Percentiles rank a stretch among this genome's conserved stretches.
Conservation (phyloP, 208 protist genomes). For the Willaertia magna region DNA sequence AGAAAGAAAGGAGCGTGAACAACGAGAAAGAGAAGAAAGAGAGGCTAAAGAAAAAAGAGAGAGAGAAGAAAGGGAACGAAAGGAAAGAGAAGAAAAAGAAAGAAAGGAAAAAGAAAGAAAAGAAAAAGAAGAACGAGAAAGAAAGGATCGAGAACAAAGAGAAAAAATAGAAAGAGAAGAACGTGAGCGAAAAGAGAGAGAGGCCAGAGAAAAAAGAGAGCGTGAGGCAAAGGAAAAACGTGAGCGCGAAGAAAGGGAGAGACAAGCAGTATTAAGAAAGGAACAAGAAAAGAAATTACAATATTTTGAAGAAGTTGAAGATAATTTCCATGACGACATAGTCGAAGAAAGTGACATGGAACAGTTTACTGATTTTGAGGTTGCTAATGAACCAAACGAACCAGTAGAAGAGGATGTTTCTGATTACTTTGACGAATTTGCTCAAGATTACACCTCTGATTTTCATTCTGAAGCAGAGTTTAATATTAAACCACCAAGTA, state of each 20-base stretch:
- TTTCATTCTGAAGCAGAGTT: not conserved
- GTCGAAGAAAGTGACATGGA: not conserved
- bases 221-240: not conserved
- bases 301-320: not conserved
- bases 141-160: constrained; percentile 6
- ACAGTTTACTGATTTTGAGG: not conserved
- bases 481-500: too few relatives aligned
- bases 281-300: not conserved
- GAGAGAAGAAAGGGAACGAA: constrained; percentile 8
- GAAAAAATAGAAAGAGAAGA: not conserved
- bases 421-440: not conserved
- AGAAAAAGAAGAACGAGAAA: not conserved
- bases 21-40: constrained; percentile 3
- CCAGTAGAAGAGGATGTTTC: not conserved
- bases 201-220: not conserved
- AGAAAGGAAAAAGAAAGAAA: constrained; percentile 14
- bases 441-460: too few relatives aligned
- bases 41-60: constrained; percentile 3
- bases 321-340: not conserved
- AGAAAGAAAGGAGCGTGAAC: not conserved
- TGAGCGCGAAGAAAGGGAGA: not conserved
- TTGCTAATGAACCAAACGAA: not conserved
- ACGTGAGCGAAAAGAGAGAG: not conserved
- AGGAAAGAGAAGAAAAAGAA: not conserved
- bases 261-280: not conserved